Evolutionary conservation across 2,329 filamentous ascomycete species (phyloP).

Genomic region (Magnaporthiopsis rhizophila): DNA sequence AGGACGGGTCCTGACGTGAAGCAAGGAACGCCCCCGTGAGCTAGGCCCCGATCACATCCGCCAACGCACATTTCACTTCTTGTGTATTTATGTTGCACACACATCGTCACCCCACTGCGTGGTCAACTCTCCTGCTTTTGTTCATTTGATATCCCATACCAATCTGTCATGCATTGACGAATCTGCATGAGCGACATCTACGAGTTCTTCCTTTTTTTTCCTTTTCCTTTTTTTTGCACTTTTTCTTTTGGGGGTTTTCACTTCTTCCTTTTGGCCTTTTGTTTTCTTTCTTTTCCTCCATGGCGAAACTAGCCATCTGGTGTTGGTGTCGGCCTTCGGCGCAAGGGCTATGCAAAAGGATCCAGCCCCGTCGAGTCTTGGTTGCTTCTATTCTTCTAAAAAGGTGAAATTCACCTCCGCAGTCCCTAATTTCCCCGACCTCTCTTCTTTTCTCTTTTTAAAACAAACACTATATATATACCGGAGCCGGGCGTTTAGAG

Average conservation of each 20-base stretch:
- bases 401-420: too few species aligned
- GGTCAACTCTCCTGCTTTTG: conserved; percentile 10
- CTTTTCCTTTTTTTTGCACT: conserved; percentile 13
- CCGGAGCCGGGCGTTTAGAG: conserved; percentile 2
- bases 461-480: not conserved
- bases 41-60: not conserved
- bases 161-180: conserved; percentile 8
- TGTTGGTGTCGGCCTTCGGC: too few species aligned
- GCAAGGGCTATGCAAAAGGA: not conserved
- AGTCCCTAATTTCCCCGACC: not conserved
- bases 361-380: not conserved
- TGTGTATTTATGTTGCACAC: conserved; percentile 7
- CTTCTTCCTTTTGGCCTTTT: not conserved
- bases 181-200: conserved; percentile 13
- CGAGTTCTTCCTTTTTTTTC: conserved; percentile 16
- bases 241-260: too few species aligned
- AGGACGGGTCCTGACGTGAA: conserved; percentile 7
- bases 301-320: not conserved
- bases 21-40: not conserved
- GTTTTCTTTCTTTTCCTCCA: not conserved
- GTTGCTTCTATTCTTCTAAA: not conserved
- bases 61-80: not conserved
- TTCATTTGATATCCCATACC: conserved; percentile 25
- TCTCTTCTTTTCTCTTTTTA: not conserved
- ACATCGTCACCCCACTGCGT: not conserved